These are phyloP conservation scores for Phytophthora tubulina DNA, from an alignment of 352 stramenopile species.

Conservation along the genomic window DNA sequence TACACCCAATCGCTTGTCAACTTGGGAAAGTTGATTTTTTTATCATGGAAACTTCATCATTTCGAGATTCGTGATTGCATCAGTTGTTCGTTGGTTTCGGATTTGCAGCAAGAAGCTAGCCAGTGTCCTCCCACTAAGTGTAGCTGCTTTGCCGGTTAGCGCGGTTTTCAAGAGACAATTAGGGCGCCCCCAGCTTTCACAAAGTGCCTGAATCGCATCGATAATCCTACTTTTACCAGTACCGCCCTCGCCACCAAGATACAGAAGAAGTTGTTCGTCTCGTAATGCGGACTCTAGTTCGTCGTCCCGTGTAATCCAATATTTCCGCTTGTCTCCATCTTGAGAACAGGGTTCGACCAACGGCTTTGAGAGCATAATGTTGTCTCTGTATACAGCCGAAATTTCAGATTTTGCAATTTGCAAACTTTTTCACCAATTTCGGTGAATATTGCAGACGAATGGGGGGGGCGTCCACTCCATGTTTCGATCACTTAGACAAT, in stretches of 20 bases:
- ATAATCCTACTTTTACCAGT: slow-evolving; percentile 1
- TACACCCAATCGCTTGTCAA: neutral
- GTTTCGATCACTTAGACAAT: no score
- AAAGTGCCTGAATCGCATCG: neutral
- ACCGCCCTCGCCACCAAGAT: neutral
- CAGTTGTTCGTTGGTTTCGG: neutral
- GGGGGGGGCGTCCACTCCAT: no score
- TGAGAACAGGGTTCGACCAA: no score
- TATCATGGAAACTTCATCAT: slow-evolving; percentile 12
- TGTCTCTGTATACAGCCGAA: no score
- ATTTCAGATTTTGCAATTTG: no score
- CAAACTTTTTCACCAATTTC: no score
- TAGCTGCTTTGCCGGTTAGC: slow-evolving; percentile 3
- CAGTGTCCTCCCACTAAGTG: neutral
- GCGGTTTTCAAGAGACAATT: neutral
- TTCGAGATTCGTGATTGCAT: neutral
- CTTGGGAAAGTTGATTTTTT: slow-evolving; percentile 6
- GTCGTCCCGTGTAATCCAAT: no score
- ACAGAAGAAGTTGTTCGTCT: slow-evolving; percentile 1
- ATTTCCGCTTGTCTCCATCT: no score
- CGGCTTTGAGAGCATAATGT: no score
- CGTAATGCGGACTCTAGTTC: neutral
- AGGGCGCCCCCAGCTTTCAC: slow-evolving; percentile 1
- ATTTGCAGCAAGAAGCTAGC: neutral
- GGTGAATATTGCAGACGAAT: no score